Percentiles rank a stretch among this genome's conserved stretches.
Conservation (phyloP, 192 early-diverging fungal species). For the Linderina pennispora region DNA sequence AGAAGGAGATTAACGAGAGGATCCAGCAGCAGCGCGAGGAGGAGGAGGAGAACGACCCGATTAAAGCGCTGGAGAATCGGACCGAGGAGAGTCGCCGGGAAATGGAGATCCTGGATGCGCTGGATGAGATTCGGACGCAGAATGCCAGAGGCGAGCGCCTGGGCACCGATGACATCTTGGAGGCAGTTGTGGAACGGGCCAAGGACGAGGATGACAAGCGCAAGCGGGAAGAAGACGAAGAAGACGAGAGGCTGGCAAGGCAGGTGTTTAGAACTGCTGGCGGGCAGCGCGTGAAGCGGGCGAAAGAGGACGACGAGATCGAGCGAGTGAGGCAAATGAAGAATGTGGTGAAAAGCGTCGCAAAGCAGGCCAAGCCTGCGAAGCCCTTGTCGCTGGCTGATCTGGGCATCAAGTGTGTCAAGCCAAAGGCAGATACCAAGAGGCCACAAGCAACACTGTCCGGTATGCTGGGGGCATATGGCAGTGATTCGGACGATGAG, state of each 20-base stretch:
- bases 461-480: conserved; percentile 35
- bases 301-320: conserved; percentile 24
- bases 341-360: conserved; percentile 2
- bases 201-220: conserved; percentile 14
- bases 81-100: conserved; percentile 91
- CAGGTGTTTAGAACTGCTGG: conserved; percentile 16
- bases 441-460: conserved; percentile 7
- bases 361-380: neutral
- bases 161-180: conserved; percentile 58
- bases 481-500: conserved; percentile 10
- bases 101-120: conserved; percentile 95
- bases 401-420: neutral
- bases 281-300: conserved; percentile 24
- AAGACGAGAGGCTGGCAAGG: conserved; percentile 18
- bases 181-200: conserved; percentile 29
- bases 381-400: neutral
- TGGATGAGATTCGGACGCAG: conserved; percentile 88
- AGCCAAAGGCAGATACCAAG: neutral
- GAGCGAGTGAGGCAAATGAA: conserved; percentile 20
- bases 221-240: conserved; percentile 23
- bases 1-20: conserved; percentile 56
- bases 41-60: conserved; percentile 89
- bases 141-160: conserved; percentile 83
- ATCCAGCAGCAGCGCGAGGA: conserved; percentile 53
- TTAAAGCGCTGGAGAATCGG: conserved; percentile 91